Conservation (phyloP, 441 rosid species). For the Daphne laureola region DNA sequence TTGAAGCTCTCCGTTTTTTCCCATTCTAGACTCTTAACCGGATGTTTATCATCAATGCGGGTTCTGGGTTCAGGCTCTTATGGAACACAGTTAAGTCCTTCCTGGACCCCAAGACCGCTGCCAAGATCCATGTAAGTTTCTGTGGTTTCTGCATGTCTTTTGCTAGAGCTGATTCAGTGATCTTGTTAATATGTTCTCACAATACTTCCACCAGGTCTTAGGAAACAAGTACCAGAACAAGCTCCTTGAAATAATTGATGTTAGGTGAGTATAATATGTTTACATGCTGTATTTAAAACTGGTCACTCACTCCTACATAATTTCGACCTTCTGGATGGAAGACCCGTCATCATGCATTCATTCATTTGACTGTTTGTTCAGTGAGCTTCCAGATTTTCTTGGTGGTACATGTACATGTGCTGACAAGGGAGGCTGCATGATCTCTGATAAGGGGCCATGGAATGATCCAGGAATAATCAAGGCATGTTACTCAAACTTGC, state of each 20-base stretch:
- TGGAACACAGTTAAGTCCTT: constrained; percentile 50
- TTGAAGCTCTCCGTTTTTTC: background rate
- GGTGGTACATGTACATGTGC: constrained; percentile 84
- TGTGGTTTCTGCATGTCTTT: background rate
- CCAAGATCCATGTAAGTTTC: constrained; percentile 44
- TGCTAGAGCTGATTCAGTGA: background rate
- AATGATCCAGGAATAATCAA: constrained; percentile 72
- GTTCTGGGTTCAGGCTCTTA: constrained; percentile 72
- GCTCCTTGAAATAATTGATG: constrained; percentile 80
- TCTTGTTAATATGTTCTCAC: constrained; percentile 19
- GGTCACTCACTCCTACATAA: constrained; percentile 7
- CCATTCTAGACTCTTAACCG: constrained; percentile 49
- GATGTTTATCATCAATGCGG: constrained; percentile 91
- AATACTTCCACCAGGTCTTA: constrained; percentile 40
- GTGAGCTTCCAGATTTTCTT: constrained; percentile 86
- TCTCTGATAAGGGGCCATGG: constrained; percentile 96
- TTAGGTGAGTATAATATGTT: constrained; percentile 29
- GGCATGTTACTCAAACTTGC: constrained; percentile 19
- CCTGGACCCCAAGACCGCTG: constrained; percentile 56
- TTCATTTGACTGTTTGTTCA: constrained; percentile 14
- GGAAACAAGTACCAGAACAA: constrained; percentile 81
- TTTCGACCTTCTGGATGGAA: background rate
- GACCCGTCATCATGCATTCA: constrained; percentile 6
- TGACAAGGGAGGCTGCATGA: constrained; percentile 86
- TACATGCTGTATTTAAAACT: background rate